Base-by-base conservation (phyloP, 2,329 filamentous ascomycete genomes). In the Phaeosphaeria sp. region DNA sequence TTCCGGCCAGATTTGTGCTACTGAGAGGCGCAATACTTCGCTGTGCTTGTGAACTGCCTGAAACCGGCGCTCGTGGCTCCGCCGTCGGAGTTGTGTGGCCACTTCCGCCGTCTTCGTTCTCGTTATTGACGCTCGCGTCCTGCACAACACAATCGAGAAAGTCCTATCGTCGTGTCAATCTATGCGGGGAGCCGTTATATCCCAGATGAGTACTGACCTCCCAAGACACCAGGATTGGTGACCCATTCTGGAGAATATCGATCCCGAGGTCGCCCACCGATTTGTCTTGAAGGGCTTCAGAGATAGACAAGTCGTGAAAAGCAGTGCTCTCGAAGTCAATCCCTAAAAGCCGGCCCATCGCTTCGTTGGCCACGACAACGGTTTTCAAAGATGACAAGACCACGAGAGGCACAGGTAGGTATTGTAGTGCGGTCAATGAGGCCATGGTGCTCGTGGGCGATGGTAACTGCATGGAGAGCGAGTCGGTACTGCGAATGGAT, bases 321-420 rank as follows among this genome's bases (percentile, higher is more conserved):
- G 75, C 72, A n/a, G 74, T 72, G 20, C 74, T 74, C 44, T 75
- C 67, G 21, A 80, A 75, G 24, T 86, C 80, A 49, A 91, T 80
- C 3, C 87, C 88, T 21, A 93, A 77, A 67, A 93, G 77, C 53
- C 86, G 83, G 1, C 87, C 89, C 85, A 92, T 89, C 20, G 91
- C 88, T 65, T 92, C 89, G 66, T 93, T 93, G 30, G 89, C 90
- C 42, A 93, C 76, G 1, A 91, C 83, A 2, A 93, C 84, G 0
- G 88, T 90, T 75, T 92, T 93, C 27, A 85, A 69, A 36, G 83
- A 86, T 50, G 88, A 89, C 36, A 93, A 78, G 1, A 93, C 86
- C 36, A 93, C 74, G 4, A 91, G 74, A 0, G 91, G 91, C 47
- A 91, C 86, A 0, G 91, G 91, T 5, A 93, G 80, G 69, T 91